A percentile compares a stretch with the other conserved stretches of the same genome.
phyloP scores from a whole-genome alignment of 2,329 filamentous ascomycete genomes.

The Cercospora citrullina region DNA sequence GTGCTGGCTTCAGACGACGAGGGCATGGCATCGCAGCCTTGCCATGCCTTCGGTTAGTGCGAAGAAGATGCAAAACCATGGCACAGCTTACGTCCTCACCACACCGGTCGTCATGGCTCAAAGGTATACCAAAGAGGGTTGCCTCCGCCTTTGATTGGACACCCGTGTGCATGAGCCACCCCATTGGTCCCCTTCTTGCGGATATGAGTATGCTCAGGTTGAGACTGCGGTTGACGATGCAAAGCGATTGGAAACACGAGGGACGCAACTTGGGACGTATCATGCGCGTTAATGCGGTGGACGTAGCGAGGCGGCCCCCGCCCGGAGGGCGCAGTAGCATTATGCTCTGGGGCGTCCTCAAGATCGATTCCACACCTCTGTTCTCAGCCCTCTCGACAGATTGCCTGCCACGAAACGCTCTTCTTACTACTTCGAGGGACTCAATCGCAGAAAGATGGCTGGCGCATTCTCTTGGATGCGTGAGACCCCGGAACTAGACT shows the following conservation, averaged over 20 bases:
- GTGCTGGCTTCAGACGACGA: not conserved
- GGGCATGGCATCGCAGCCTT: not conserved
- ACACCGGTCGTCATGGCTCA: not conserved
- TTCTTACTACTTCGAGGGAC: not conserved
- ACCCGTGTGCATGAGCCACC: not conserved
- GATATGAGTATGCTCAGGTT: not conserved
- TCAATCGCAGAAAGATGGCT: not conserved
- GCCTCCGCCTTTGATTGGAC: not conserved
- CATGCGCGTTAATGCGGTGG: not conserved
- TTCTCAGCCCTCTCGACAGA: not conserved
- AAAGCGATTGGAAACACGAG: not conserved
- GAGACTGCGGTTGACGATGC: not conserved
- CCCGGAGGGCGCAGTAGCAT: slow-evolving; percentile 1
- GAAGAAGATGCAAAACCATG: not conserved
- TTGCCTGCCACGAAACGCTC: not conserved
- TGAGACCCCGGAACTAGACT: not conserved
- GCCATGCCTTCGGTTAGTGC: not conserved
- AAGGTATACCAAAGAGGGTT: not conserved
- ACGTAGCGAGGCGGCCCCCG: not conserved
- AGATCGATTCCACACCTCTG: not conserved
- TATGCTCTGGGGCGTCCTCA: not conserved
- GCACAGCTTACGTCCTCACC: not conserved
- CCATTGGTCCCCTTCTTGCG: not conserved
- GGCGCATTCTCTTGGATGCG: not conserved
- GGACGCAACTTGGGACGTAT: not conserved